Evolutionary conservation across 345 rosid genomes (phyloP).

Genomic region (Punica granatum): DNA sequence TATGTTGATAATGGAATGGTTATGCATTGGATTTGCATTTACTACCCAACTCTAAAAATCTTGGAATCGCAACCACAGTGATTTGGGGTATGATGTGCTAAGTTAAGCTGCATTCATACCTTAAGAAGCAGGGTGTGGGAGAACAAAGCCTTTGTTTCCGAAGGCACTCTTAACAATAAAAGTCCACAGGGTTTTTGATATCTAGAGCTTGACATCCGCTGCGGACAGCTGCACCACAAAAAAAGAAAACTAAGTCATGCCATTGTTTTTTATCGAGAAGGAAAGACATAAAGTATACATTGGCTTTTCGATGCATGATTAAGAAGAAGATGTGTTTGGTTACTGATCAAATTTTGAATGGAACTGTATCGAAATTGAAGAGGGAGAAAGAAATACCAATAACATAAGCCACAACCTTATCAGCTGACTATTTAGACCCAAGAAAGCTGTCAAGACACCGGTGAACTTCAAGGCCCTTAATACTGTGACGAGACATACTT

Average conservation of each 20-base stretch:
- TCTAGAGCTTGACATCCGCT: too few relatives aligned
- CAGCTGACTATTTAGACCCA: not conserved
- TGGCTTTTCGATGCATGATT: too few relatives aligned
- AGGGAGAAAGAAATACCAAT: not conserved
- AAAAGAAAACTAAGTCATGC: too few relatives aligned
- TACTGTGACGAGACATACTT: not conserved
- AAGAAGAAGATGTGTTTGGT: too few relatives aligned
- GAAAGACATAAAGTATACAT: too few relatives aligned
- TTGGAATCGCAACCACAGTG: not conserved
- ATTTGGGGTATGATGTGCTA: not conserved
- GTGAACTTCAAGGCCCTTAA: not conserved
- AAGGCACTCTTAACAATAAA: too few relatives aligned
- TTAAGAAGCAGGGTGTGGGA: not conserved
- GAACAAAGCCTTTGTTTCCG: not conserved
- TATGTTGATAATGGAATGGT: not conserved
- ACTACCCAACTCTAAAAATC: not conserved
- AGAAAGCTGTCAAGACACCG: not conserved
- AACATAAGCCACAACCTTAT: not conserved
- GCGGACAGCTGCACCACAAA: not conserved
- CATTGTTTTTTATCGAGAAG: too few relatives aligned
- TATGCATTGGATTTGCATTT: not conserved
- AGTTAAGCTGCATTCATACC: not conserved
- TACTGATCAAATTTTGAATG: too few relatives aligned
- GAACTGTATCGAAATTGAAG: too few relatives aligned
- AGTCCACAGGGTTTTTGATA: too few relatives aligned